Percentiles rank a stretch among this genome's conserved stretches.
These are phyloP conservation scores for Metschnikowia sp. DNA, from an alignment of 805 yeast species.

Conservation along the genomic window DNA sequence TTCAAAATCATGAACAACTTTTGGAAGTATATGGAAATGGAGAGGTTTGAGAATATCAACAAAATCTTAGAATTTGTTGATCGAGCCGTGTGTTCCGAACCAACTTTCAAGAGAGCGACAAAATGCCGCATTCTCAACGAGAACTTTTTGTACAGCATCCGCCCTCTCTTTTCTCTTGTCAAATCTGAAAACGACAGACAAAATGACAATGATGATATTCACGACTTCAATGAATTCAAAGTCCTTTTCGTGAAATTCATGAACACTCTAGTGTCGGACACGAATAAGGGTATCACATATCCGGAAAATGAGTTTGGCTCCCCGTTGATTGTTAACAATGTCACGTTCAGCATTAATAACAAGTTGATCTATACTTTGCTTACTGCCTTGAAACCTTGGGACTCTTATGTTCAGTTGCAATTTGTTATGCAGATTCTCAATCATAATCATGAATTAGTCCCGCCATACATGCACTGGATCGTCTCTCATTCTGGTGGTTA, in stretches of 20 bases:
- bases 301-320: constrained; percentile 50
- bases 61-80: constrained; percentile 47
- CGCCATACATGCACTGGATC: constrained; percentile 62
- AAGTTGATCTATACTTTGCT: constrained; percentile 61
- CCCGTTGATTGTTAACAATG: constrained; percentile 45
- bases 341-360: constrained; percentile 60
- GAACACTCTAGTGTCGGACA: constrained; percentile 46
- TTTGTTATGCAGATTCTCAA: constrained; percentile 50
- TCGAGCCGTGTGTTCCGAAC: constrained; percentile 53
- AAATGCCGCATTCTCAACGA: constrained; percentile 80
- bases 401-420: constrained; percentile 59
- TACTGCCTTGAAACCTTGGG: constrained; percentile 76
- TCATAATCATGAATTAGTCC: constrained; percentile 64
- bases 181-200: constrained; percentile 12
- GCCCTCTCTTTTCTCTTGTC: constrained; percentile 38
- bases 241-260: constrained; percentile 45
- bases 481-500: constrained; percentile 58
- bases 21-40: constrained; percentile 53
- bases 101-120: constrained; percentile 58
- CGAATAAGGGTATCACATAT: constrained; percentile 45
- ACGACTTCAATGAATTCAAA: constrained; percentile 35
- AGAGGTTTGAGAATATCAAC: constrained; percentile 24
- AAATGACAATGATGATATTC: constrained; percentile 16
- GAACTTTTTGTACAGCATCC: constrained; percentile 58
- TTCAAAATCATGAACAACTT: constrained; percentile 58